Percentiles rank a stretch among this genome's conserved stretches.
phyloP scores from a whole-genome alignment of 1,284 basidiomycete genomes.

The Apiotrichum mycotoxinovorans region DNA sequence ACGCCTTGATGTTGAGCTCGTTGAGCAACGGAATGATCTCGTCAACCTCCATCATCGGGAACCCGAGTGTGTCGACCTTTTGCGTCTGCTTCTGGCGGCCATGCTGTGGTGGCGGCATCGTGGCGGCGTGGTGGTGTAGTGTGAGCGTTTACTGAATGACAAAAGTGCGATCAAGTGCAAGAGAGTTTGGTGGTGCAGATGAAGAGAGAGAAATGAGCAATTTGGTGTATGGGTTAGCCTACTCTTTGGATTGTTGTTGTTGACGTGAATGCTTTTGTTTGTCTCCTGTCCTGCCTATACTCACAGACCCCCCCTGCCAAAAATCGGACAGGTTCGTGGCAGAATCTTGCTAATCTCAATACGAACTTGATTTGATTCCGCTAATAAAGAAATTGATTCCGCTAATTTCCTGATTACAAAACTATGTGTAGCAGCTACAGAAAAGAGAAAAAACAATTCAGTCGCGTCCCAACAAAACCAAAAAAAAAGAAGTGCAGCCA shows the following conservation, averaged over 20 bases:
- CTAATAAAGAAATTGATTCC: slow-evolving; percentile 1
- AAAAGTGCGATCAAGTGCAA: background rate
- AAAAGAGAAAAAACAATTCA: slow-evolving; percentile 6
- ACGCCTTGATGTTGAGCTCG: slow-evolving; percentile 52
- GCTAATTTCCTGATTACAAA: no score
- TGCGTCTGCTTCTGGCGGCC: slow-evolving; percentile 12
- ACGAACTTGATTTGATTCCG: slow-evolving; percentile 1
- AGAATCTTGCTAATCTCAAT: no score
- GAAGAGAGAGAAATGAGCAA: background rate
- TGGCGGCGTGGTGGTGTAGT: background rate
- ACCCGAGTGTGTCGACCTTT: slow-evolving; percentile 24
- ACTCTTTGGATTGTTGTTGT: background rate
- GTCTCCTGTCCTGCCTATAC: no score
- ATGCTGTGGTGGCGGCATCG: slow-evolving; percentile 11
- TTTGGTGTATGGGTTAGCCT: no score
- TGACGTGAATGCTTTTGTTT: background rate
- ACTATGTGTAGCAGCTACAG: no score
- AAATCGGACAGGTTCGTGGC: no score
- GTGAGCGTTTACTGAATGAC: background rate
- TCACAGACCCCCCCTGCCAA: no score
- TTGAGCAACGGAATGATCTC: slow-evolving; percentile 34
- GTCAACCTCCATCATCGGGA: slow-evolving; percentile 33
- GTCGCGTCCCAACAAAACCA: slow-evolving; percentile 11
- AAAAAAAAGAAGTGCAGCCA: no score
- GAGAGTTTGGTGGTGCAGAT: background rate